These are phyloP conservation scores for Penicillium sclerotigenum DNA, from an alignment of 2,329 filamentous ascomycete genomes.

Conservation along the genomic window DNA sequence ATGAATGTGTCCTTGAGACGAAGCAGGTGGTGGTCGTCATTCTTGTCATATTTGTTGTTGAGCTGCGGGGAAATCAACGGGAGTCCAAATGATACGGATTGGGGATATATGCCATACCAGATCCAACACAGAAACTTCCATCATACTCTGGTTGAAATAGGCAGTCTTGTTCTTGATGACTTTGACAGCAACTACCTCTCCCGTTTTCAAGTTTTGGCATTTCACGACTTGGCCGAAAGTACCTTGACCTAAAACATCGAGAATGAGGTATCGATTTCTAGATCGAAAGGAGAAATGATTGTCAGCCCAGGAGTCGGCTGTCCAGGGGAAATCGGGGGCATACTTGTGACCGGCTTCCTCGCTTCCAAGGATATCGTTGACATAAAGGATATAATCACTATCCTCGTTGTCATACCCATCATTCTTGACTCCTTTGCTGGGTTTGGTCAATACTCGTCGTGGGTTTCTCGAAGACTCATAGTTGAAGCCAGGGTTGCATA, in stretches of 20 bases:
- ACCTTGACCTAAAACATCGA: slow-evolving; percentile 94
- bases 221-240: slow-evolving; percentile 99
- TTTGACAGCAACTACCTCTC: slow-evolving; percentile 97
- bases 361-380: slow-evolving; percentile 96
- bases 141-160: slow-evolving; percentile 99
- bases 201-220: slow-evolving; percentile 96
- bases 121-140: slow-evolving; percentile 98
- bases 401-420: slow-evolving; percentile 99
- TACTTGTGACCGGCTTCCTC: slow-evolving; percentile 98
- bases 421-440: slow-evolving; percentile 97
- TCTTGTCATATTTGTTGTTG: slow-evolving; percentile 98
- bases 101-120: slow-evolving; percentile 58
- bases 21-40: slow-evolving; percentile 94
- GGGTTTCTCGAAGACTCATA: slow-evolving; percentile 98
- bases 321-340: slow-evolving; percentile 28
- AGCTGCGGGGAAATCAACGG: slow-evolving; percentile 56
- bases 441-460: slow-evolving; percentile 91
- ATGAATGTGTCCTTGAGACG: slow-evolving; percentile 98
- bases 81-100: background rate
- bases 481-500: slow-evolving; percentile 97
- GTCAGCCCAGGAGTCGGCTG: slow-evolving; percentile 12
- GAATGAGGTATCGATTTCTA: slow-evolving; percentile 91
- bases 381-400: slow-evolving; percentile 97
- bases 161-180: slow-evolving; percentile 99
- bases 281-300: background rate